Percentiles rank a stretch among this genome's conserved stretches.
phyloP scores from a whole-genome alignment of 139 green algal species.

The Micractinium conductrix region DNA sequence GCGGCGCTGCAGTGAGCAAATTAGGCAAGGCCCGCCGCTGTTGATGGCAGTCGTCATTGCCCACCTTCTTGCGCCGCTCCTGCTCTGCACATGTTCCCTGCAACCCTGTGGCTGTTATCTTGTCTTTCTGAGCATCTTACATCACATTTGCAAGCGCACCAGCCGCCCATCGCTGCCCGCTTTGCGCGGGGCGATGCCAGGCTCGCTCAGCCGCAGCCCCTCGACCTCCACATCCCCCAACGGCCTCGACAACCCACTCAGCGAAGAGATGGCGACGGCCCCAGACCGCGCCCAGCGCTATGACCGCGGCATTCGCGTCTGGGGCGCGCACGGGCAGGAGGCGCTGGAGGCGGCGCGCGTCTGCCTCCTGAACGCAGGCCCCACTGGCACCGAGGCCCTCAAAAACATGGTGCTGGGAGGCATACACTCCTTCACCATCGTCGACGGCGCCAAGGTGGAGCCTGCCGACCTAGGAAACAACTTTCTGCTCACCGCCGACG shows the following conservation, averaged over 20 bases:
- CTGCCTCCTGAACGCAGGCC: conserved; percentile 73
- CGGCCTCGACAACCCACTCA: conserved; percentile 4
- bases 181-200: not conserved
- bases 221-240: not conserved
- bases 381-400: conserved; percentile 89
- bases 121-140: too few species aligned
- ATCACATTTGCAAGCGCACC: not conserved
- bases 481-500: conserved; percentile 78
- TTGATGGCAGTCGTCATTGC: too few species aligned
- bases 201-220: not conserved
- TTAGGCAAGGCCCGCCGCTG: too few species aligned
- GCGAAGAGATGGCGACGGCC: not conserved
- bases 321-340: conserved; percentile 86
- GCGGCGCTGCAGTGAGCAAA: too few species aligned
- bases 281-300: conserved; percentile 73
- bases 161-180: not conserved
- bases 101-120: too few species aligned
- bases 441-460: conserved; percentile 83
- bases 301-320: conserved; percentile 90
- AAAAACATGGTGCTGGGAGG: conserved; percentile 98
- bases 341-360: conserved; percentile 72
- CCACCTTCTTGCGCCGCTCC: too few species aligned
- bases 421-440: conserved; percentile 94
- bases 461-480: conserved; percentile 94
- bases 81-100: too few species aligned